A percentile compares a stretch with the other conserved stretches of the same genome.
Conservation (phyloP, 345 rosid species). For the Conringia planisiliqua region DNA sequence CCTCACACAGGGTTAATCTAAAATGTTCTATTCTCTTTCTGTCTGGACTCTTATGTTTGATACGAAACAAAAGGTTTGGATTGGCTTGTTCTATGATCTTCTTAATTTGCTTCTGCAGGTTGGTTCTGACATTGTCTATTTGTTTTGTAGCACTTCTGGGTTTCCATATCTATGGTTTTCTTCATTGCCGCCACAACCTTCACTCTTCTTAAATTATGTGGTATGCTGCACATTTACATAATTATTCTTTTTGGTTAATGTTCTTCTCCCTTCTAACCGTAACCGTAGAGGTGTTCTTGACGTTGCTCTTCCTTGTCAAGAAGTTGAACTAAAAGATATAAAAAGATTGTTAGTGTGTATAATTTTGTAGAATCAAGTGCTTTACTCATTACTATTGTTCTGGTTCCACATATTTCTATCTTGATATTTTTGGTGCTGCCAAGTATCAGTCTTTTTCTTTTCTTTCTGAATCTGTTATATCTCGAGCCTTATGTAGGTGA, state of each 20-base stretch:
- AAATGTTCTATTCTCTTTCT: neutral
- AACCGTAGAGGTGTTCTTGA: neutral
- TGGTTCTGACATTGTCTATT: constrained; percentile 30
- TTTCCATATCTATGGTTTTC: constrained; percentile 91
- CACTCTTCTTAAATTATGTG: constrained; percentile 84
- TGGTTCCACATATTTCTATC: neutral
- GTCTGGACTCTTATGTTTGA: neutral
- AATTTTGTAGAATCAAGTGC: neutral
- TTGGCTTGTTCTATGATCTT: neutral
- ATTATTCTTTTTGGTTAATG: neutral
- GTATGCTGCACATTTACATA: constrained; percentile 40
- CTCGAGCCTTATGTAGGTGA: constrained; percentile 52
- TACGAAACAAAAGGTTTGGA: neutral
- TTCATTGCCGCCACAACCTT: constrained; percentile 81
- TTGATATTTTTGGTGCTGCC: neutral
- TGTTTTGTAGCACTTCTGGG: constrained; percentile 83
- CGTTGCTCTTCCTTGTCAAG: neutral
- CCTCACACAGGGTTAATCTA: no score
- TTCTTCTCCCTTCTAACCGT: neutral
- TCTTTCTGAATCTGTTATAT: constrained; percentile 8
- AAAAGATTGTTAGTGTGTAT: neutral
- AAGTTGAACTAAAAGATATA: neutral
- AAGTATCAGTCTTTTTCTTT: neutral
- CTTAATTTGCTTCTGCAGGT: neutral
- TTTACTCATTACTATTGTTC: neutral